phyloP scores from a whole-genome alignment of 2,329 filamentous ascomycete genomes.

The Monosporascus ibericus region DNA sequence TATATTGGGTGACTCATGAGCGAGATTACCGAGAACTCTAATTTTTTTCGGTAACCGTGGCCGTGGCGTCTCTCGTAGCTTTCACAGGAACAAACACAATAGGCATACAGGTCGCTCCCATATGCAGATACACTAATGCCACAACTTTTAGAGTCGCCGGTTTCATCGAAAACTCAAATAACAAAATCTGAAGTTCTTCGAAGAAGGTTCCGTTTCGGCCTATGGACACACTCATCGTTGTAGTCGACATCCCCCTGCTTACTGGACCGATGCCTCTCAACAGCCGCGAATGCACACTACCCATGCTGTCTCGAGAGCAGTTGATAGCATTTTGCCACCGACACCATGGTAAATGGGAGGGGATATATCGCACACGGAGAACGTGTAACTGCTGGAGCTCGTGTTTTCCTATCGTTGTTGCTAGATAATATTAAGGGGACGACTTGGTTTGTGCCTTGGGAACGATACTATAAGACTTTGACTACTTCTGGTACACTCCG shows the following conservation, averaged over 20 bases:
- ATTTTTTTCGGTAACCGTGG: constrained; percentile 14
- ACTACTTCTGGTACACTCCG: too few species aligned
- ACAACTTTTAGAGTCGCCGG: neutral
- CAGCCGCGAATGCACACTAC: too few species aligned
- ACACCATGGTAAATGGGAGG: too few species aligned
- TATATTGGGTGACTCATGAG: constrained; percentile 13
- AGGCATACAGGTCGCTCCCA: neutral
- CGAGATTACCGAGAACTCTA: constrained; percentile 11
- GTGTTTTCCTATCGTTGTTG: too few species aligned
- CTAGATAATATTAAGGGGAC: too few species aligned
- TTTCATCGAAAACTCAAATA: neutral
- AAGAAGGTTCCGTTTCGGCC: neutral
- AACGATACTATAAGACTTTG: too few species aligned
- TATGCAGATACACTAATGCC: neutral
- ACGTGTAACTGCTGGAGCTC: too few species aligned
- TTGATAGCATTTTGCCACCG: neutral
- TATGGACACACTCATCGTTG: neutral
- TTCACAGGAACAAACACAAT: neutral
- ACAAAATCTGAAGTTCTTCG: neutral
- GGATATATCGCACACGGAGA: too few species aligned
- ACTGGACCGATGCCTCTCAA: neutral
- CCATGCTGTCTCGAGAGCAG: neutral
- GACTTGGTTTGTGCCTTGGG: too few species aligned
- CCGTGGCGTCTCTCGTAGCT: too few species aligned
- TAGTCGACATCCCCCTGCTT: neutral